A percentile compares a stretch with the other conserved stretches of the same genome.
Evolutionary conservation across 495 filamentous ascomycete species (phyloP).

Genomic region (Aspergillus baeticus): DNA sequence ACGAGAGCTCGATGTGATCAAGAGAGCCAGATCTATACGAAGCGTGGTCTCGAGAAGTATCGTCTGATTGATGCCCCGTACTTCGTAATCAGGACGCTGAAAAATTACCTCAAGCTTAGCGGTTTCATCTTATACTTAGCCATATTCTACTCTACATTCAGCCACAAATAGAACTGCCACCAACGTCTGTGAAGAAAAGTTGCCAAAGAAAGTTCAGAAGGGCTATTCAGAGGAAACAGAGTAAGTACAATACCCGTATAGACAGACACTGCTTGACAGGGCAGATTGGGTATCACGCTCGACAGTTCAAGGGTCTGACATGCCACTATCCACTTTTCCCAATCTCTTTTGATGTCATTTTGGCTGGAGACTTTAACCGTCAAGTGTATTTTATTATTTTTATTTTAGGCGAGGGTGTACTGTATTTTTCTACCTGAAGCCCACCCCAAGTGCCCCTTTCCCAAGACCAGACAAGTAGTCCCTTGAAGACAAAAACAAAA

Average conservation of each 20-base stretch:
- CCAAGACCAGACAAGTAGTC: neutral
- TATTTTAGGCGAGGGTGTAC: slow-evolving; percentile 3
- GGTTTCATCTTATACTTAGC: slow-evolving; percentile 11
- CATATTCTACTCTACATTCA: neutral
- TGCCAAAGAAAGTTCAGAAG: neutral
- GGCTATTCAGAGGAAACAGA: neutral
- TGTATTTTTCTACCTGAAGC: neutral
- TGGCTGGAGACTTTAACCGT: too few relatives aligned
- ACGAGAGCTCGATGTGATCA: too few relatives aligned
- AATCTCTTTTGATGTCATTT: slow-evolving; percentile 5
- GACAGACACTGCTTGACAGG: neutral
- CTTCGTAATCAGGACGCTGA: neutral
- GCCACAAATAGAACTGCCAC: neutral
- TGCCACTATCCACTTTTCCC: neutral
- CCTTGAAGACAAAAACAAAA: slow-evolving; percentile 18
- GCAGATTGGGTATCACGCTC: too few relatives aligned
- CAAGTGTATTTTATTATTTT: slow-evolving; percentile 6
- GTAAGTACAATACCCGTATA: neutral
- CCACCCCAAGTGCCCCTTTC: neutral
- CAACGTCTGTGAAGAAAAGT: neutral
- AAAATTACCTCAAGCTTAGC: slow-evolving; percentile 5
- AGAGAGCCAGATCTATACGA: too few relatives aligned
- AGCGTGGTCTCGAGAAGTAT: neutral
- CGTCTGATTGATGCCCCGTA: neutral
- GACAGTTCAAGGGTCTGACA: too few relatives aligned